Conservation (phyloP, 2,329 filamentous ascomycete genomes). For the Mycocentrospora acerina region DNA sequence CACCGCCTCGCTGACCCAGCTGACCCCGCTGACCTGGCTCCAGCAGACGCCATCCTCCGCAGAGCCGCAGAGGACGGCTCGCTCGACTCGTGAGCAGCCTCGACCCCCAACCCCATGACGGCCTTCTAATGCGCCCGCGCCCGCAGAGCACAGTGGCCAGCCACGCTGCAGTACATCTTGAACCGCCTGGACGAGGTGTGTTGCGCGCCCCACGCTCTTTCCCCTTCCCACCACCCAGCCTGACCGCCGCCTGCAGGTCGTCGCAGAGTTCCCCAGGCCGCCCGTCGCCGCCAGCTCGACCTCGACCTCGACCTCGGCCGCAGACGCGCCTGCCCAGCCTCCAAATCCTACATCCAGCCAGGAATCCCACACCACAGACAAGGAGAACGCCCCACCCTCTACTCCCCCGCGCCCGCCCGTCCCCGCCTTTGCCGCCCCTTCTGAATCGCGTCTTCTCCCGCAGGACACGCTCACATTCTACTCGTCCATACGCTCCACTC, state of each 20-base stretch:
- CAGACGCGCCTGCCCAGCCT: constrained; percentile 18
- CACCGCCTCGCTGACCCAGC: constrained; percentile 1
- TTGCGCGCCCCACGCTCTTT: background rate
- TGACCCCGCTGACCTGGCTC: constrained; percentile 20
- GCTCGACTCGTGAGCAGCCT: constrained; percentile 57
- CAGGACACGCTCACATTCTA: constrained; percentile 35
- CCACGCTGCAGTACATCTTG: constrained; percentile 65
- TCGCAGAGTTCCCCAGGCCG: constrained; percentile 73
- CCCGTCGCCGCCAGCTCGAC: constrained; percentile 45
- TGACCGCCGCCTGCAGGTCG: constrained; percentile 58
- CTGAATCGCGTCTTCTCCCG: constrained; percentile 31
- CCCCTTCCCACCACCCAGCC: background rate
- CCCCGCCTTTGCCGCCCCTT: constrained; percentile 44
- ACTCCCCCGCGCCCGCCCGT: constrained; percentile 44
- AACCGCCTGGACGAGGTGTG: constrained; percentile 66
- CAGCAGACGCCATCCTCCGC: constrained; percentile 55
- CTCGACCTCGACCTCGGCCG: constrained; percentile 39
- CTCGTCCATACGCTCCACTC: constrained; percentile 48
- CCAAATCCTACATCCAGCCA: constrained; percentile 33
- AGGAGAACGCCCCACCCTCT: constrained; percentile 65
- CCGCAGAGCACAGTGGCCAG: constrained; percentile 68
- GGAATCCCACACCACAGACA: constrained; percentile 61
- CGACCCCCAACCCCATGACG: constrained; percentile 1
- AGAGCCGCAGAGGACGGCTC: constrained; percentile 59
- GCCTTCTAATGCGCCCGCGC: constrained; percentile 31